A percentile compares a stretch with the other conserved stretches of the same genome.
Conservation (phyloP, 176 grass and related monocot species). For the Ampelocalamus luodianensis region DNA sequence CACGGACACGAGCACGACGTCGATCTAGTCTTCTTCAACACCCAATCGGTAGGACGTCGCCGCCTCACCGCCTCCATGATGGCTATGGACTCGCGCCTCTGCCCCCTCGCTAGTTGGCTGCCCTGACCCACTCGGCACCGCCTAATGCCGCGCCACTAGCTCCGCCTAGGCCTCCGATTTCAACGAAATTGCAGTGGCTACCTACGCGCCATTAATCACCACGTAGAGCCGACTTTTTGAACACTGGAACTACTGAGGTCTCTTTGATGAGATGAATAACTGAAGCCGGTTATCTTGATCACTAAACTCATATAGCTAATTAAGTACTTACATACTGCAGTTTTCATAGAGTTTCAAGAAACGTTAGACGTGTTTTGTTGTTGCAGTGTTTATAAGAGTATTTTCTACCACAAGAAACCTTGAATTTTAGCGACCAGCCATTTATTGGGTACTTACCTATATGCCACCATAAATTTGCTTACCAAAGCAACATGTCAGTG, state of each 20-base stretch:
- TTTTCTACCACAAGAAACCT: not conserved
- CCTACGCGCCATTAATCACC: no score
- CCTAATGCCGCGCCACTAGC: no score
- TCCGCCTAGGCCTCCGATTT: no score
- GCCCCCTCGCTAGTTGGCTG: no score
- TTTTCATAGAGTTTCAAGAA: not conserved
- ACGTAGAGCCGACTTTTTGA: no score
- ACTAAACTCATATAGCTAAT: not conserved
- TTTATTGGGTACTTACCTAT: not conserved
- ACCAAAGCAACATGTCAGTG: not conserved
- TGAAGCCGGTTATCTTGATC: not conserved
- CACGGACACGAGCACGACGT: no score
- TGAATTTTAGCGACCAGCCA: not conserved
- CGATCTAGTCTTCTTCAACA: no score
- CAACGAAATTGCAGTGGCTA: no score
- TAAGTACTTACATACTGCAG: not conserved
- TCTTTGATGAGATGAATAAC: not conserved
- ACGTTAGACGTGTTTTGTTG: not conserved
- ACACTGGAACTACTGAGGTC: not conserved
- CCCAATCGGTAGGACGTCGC: no score
- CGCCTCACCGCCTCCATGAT: no score
- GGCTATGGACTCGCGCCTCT: no score
- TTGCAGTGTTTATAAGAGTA: not conserved
- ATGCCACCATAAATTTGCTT: conserved; percentile 7
- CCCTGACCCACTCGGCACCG: no score